A percentile compares a stretch with the other conserved stretches of the same genome.
These are phyloP conservation scores for Coniochaeta prunicola DNA, from an alignment of 2,329 filamentous ascomycete species.

Conservation along the genomic window DNA sequence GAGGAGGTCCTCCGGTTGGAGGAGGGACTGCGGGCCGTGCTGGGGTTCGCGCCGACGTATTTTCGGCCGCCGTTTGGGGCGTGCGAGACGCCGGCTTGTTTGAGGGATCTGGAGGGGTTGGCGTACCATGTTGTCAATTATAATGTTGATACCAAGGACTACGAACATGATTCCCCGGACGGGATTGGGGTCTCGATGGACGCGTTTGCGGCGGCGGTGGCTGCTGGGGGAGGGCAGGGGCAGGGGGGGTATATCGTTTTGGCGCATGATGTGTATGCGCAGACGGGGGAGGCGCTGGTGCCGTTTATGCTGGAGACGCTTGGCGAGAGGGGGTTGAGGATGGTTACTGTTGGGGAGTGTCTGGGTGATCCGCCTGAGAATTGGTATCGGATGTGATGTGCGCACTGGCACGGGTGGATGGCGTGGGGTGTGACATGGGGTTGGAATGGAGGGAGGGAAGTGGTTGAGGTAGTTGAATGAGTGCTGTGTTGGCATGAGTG, in stretches of 20 bases:
- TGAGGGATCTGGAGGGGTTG: conserved; percentile 12
- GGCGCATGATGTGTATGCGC: conserved; percentile 30
- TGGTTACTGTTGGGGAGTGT: conserved; percentile 51
- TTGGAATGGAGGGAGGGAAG: background rate
- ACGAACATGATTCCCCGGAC: conserved; percentile 29
- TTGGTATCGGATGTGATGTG: conserved; percentile 38
- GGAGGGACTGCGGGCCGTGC: conserved; percentile 18
- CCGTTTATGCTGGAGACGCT: conserved; percentile 35
- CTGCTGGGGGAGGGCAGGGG: conserved; percentile 10
- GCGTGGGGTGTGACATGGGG: background rate
- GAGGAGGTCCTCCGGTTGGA: conserved; percentile 23
- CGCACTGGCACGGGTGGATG: background rate
- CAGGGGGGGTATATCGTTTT: conserved; percentile 36
- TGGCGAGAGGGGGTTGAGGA: conserved; percentile 31
- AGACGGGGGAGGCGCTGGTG: conserved; percentile 24
- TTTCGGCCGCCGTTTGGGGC: conserved; percentile 25
- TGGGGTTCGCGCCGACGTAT: conserved; percentile 28
- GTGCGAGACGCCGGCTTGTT: conserved; percentile 13
- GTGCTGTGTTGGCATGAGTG: background rate
- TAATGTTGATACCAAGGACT: conserved; percentile 43
- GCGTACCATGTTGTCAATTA: conserved; percentile 41
- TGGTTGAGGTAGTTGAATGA: background rate
- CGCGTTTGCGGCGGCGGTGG: conserved; percentile 30
- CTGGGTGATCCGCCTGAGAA: conserved; percentile 41
- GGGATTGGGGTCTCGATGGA: conserved; percentile 34